These are phyloP conservation scores for Strombidium stylifer DNA, from an alignment of 73 alveolate genomes.

Conservation along the genomic window DNA sequence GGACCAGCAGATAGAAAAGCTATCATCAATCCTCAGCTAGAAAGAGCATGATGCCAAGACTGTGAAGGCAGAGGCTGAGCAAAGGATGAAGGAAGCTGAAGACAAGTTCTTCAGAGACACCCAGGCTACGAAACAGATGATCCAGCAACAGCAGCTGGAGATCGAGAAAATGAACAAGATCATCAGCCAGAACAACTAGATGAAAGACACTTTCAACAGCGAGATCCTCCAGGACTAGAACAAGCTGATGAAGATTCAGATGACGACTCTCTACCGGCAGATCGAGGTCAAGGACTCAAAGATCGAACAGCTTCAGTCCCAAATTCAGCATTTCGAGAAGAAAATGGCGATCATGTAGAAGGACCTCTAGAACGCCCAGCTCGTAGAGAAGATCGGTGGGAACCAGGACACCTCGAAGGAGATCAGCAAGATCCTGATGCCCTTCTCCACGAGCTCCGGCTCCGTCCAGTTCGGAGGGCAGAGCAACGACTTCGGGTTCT, in stretches of 20 bases:
- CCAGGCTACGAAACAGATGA: not conserved
- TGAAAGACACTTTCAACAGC: constrained; percentile 9
- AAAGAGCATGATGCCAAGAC: constrained; percentile 11
- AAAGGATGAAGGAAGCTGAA: not conserved
- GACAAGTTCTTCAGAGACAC: too few relatives aligned
- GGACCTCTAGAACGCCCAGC: constrained; percentile 31
- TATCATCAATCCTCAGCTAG: not conserved
- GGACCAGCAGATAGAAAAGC: not conserved
- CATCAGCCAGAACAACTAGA: constrained; percentile 8
- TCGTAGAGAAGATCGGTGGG: constrained; percentile 13
- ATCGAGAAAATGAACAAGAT: constrained; percentile 10
- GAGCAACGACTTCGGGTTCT: constrained; percentile 1
- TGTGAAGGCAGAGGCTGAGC: not conserved
- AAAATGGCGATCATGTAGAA: constrained; percentile 19
- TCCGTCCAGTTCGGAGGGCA: constrained; percentile 15
- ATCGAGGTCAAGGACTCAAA: constrained; percentile 10
- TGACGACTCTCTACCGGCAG: constrained; percentile 5
- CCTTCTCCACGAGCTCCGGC: not conserved
- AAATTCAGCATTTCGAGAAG: constrained; percentile 12
- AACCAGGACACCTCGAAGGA: not conserved
- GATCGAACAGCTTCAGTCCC: constrained; percentile 3
- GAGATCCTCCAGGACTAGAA: constrained; percentile 13
- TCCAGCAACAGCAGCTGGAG: constrained; percentile 5
- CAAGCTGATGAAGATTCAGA: constrained; percentile 24
- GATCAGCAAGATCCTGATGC: constrained; percentile 5